These are phyloP conservation scores for Yarrowia alimentaria DNA, from an alignment of 805 yeast species.

Conservation along the genomic window DNA sequence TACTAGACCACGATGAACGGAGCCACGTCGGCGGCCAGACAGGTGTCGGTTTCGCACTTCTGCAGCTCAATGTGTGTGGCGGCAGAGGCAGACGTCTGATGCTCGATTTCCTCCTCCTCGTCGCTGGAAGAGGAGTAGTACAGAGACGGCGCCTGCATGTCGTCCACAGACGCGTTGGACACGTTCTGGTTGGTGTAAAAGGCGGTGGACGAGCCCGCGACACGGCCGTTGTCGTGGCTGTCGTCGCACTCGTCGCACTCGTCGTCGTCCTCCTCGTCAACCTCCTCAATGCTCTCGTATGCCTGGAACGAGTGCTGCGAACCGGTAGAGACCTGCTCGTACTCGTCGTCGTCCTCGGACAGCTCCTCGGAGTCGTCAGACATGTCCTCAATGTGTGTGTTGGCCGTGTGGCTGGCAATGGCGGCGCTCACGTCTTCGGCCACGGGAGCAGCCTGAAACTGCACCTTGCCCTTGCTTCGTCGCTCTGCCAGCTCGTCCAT, in stretches of 20 bases:
- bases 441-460: background rate
- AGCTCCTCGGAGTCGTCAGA: slow-evolving; percentile 32
- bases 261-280: slow-evolving; percentile 32
- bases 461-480: slow-evolving; percentile 22
- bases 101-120: slow-evolving; percentile 31
- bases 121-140: slow-evolving; percentile 33
- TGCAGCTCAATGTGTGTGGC: background rate
- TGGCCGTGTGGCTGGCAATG: slow-evolving; percentile 4
- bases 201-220: too few relatives aligned
- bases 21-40: background rate
- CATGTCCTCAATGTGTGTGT: slow-evolving; percentile 29
- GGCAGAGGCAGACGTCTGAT: background rate
- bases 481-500: slow-evolving; percentile 47
- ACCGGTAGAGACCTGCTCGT: slow-evolving; percentile 24
- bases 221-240: too few relatives aligned
- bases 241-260: slow-evolving; percentile 30
- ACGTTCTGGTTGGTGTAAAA: slow-evolving; percentile 25
- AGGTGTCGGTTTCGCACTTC: background rate
- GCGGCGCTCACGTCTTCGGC: slow-evolving; percentile 29
- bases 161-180: slow-evolving; percentile 11
- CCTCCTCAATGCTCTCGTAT: slow-evolving; percentile 29
- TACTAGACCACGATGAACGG: too few relatives aligned
- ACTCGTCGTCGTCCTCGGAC: background rate
- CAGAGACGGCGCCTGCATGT: slow-evolving; percentile 30
- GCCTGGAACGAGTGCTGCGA: slow-evolving; percentile 27